A percentile compares a stretch with the other conserved stretches of the same genome.
These are phyloP conservation scores for Cryptosporidium baileyi DNA, from an alignment of 169 alveolate species.

Conservation along the genomic window DNA sequence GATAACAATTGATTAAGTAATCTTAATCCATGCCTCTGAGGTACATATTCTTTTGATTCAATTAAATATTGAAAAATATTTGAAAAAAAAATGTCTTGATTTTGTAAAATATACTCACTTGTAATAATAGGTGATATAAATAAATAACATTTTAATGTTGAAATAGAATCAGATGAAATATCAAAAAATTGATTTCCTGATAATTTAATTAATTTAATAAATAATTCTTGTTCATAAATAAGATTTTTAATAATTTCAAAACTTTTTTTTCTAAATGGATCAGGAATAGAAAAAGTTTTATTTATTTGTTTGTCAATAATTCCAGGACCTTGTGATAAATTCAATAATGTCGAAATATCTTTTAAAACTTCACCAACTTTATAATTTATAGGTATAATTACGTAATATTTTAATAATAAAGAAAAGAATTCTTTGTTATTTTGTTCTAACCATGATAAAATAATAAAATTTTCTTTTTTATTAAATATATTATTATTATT, in stretches of 20 bases:
- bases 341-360: conserved; percentile 39
- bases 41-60: conserved; percentile 51
- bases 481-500: not conserved
- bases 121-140: conserved; percentile 59
- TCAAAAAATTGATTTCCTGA: conserved; percentile 67
- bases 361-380: conserved; percentile 52
- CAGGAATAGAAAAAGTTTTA: conserved; percentile 33
- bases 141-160: conserved; percentile 51
- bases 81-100: conserved; percentile 11
- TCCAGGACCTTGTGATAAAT: conserved; percentile 51
- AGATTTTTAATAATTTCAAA: not conserved
- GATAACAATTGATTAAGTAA: conserved; percentile 35
- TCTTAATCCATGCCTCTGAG: conserved; percentile 60
- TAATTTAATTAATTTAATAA: not conserved
- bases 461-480: not conserved
- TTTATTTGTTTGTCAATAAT: conserved; percentile 36
- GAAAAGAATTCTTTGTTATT: conserved; percentile 34
- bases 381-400: conserved; percentile 26
- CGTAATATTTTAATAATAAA: not conserved
- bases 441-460: conserved; percentile 17
- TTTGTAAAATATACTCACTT: conserved; percentile 21
- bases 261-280: conserved; percentile 1
- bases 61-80: conserved; percentile 18
- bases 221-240: conserved; percentile 17
- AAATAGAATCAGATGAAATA: conserved; percentile 43